These are phyloP conservation scores for Raddia distichophylla DNA, from an alignment of 176 grass and related monocot genomes.

Conservation along the genomic window DNA sequence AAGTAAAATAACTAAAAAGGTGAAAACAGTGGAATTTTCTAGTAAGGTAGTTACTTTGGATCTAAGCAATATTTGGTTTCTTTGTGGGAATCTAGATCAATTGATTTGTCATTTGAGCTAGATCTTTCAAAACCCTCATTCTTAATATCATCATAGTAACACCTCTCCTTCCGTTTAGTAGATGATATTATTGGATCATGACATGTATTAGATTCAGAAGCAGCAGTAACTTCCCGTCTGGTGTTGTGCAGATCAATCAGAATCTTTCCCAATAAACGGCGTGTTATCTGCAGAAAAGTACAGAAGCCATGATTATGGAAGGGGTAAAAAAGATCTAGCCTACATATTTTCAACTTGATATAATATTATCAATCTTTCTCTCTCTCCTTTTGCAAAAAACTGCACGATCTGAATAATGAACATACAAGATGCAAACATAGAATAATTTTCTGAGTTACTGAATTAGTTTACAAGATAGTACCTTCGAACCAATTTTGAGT, in stretches of 20 bases:
- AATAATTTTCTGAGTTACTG: neutral
- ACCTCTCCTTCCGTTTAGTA: conserved; percentile 55
- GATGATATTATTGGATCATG: conserved; percentile 46
- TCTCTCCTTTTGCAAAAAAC: conserved; percentile 1
- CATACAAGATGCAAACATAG: conserved; percentile 22
- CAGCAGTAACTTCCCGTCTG: conserved; percentile 66
- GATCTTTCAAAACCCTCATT: conserved; percentile 57
- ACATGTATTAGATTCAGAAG: conserved; percentile 55
- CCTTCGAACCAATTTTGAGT: conserved; percentile 95
- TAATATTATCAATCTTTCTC: conserved; percentile 10
- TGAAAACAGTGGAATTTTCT: neutral
- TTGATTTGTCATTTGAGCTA: conserved; percentile 52
- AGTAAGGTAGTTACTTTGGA: conserved; percentile 68
- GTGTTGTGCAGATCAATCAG: conserved; percentile 94
- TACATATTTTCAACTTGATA: conserved; percentile 22
- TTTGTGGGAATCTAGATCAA: conserved; percentile 66
- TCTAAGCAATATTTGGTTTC: conserved; percentile 98
- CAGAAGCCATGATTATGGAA: conserved; percentile 16
- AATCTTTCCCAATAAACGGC: conserved; percentile 89
- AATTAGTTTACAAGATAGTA: conserved; percentile 35
- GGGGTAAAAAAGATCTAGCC: neutral
- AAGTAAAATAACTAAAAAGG: conserved; percentile 27
- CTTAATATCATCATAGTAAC: conserved; percentile 43
- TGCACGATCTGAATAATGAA: neutral
- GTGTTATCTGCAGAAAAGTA: conserved; percentile 71